Percentiles rank a stretch among this genome's conserved stretches.
Evolutionary conservation across 2,329 filamentous ascomycete genomes (phyloP).

Genomic region (Neofusicoccum umdonicola): DNA sequence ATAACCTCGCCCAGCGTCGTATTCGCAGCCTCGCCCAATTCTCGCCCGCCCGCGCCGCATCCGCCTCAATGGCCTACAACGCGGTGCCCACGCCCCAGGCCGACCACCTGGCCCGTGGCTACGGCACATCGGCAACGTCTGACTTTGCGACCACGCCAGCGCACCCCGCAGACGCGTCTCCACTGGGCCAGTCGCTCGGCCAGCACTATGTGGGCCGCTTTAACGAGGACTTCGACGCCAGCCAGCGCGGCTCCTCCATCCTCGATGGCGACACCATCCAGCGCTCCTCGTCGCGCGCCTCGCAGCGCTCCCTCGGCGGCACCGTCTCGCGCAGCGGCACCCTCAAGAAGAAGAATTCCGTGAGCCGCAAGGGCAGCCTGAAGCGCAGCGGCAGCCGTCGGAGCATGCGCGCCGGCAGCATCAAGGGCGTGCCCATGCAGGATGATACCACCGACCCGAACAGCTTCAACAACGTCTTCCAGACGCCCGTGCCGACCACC

Average conservation of each 20-base stretch:
- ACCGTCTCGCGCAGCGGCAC: constrained; percentile 65
- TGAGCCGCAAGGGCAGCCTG: constrained; percentile 71
- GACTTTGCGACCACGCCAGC: constrained; percentile 42
- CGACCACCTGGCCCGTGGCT: constrained; percentile 22
- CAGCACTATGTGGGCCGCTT: constrained; percentile 51
- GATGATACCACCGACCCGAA: constrained; percentile 62
- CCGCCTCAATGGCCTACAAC: constrained; percentile 29
- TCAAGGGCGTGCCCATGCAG: constrained; percentile 74
- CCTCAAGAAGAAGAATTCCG: constrained; percentile 81
- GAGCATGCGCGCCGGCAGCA: constrained; percentile 81
- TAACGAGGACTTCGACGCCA: constrained; percentile 70
- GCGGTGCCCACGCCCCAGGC: constrained; percentile 26
- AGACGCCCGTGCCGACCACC: constrained; percentile 82
- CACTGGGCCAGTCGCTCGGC: constrained; percentile 34
- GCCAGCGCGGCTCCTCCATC: constrained; percentile 64
- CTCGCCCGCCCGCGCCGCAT: background rate
- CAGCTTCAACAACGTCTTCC: constrained; percentile 79
- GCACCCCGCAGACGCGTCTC: constrained; percentile 30
- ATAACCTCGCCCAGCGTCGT: constrained; percentile 4
- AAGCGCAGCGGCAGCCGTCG: constrained; percentile 76
- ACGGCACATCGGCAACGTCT: constrained; percentile 24
- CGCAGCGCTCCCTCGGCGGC: constrained; percentile 41
- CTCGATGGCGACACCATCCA: constrained; percentile 53
- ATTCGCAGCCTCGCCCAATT: background rate
- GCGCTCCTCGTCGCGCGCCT: constrained; percentile 61